phyloP scores from a whole-genome alignment of 192 early-diverging fungal genomes.

The Backusella sp. region DNA sequence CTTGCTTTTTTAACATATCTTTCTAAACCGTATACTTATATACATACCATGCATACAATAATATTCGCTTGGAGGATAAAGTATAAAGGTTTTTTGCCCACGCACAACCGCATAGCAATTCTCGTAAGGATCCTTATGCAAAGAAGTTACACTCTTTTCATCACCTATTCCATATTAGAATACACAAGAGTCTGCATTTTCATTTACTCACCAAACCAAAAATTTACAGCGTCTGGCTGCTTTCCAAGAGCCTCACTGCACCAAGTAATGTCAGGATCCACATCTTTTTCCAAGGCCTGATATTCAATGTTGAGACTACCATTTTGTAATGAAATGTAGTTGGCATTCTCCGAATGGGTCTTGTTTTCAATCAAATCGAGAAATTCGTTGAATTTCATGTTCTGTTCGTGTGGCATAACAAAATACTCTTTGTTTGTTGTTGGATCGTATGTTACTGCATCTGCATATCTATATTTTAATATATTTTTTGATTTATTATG shows the following conservation, averaged over 20 bases:
- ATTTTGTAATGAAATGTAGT: conserved; percentile 53
- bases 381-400: conserved; percentile 46
- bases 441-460: conserved; percentile 43
- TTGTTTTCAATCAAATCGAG: conserved; percentile 36
- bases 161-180: conserved; percentile 8
- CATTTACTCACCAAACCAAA: conserved; percentile 43
- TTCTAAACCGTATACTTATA: background rate
- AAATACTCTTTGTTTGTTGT: conserved; percentile 39
- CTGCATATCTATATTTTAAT: conserved; percentile 36
- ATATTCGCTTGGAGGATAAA: conserved; percentile 49
- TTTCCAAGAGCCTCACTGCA: conserved; percentile 42
- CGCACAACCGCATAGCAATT: conserved; percentile 52
- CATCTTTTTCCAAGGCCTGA: conserved; percentile 35
- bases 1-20: background rate
- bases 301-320: conserved; percentile 48
- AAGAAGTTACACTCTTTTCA: conserved; percentile 39
- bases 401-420: conserved; percentile 46
- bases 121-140: conserved; percentile 58
- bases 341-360: conserved; percentile 22
- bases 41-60: conserved; percentile 49
- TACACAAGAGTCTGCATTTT: no score
- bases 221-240: conserved; percentile 49
- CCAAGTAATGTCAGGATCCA: conserved; percentile 41
- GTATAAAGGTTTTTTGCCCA: conserved; percentile 46
- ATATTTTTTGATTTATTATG: background rate